phyloP scores from a whole-genome alignment of 805 yeast species.

The Spathaspora hagerdaliae region DNA sequence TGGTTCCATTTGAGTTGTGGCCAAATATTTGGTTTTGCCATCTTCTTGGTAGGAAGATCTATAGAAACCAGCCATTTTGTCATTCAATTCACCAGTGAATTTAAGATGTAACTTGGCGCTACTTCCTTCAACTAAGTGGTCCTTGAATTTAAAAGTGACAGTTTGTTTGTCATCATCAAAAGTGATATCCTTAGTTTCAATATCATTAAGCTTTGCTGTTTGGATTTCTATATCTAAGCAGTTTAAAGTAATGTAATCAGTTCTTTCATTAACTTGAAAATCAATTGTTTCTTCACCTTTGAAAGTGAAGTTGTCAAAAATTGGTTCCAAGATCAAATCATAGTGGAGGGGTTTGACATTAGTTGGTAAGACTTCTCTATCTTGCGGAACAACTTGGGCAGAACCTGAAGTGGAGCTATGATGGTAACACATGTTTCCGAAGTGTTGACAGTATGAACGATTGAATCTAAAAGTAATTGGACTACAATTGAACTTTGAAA shows the following conservation, averaged over 20 bases:
- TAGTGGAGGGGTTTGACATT: constrained; percentile 40
- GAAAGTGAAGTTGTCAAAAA: constrained; percentile 54
- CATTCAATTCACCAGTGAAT: constrained; percentile 64
- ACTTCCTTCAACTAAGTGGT: constrained; percentile 30
- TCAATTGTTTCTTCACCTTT: constrained; percentile 53
- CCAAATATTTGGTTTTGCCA: constrained; percentile 66
- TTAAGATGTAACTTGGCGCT: constrained; percentile 44
- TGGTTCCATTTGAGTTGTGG: constrained; percentile 84
- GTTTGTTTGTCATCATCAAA: constrained; percentile 37
- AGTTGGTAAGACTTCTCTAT: constrained; percentile 41
- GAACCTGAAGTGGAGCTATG: constrained; percentile 7
- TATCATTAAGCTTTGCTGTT: constrained; percentile 37
- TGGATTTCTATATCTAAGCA: constrained; percentile 61
- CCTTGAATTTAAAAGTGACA: constrained; percentile 36
- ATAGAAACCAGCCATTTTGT: constrained; percentile 82
- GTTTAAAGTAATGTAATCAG: constrained; percentile 52
- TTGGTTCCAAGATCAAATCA: constrained; percentile 38
- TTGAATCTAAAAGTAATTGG: background rate
- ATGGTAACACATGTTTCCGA: constrained; percentile 11
- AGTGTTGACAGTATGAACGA: constrained; percentile 1
- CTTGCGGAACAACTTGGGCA: constrained; percentile 13
- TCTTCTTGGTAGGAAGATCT: constrained; percentile 61
- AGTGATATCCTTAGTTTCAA: constrained; percentile 16
- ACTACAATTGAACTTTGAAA: background rate
- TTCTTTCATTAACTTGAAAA: constrained; percentile 46